Conservation (phyloP, 2,329 filamentous ascomycete genomes). For the Curvularia sp. region DNA sequence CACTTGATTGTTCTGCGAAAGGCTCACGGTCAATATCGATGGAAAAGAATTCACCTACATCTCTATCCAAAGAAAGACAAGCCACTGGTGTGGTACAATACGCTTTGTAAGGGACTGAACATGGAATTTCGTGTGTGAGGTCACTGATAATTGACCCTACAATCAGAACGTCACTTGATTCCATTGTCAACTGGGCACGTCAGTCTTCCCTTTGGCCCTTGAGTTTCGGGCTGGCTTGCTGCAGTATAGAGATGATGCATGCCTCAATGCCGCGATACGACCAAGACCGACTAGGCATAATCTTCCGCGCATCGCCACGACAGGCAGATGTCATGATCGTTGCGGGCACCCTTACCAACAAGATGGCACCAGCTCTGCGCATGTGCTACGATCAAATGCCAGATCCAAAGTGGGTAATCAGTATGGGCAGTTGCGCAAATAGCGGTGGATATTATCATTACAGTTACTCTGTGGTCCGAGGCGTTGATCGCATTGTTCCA, state of each 20-base stretch:
- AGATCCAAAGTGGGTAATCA: slow-evolving; percentile 84
- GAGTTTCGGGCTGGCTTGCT: slow-evolving; percentile 89
- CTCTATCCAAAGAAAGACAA: no score
- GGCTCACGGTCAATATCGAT: no score
- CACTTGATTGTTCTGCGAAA: no score
- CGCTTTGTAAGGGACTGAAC: no score
- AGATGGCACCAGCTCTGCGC: slow-evolving; percentile 89
- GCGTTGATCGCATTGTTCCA: slow-evolving; percentile 78
- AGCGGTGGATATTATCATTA: slow-evolving; percentile 88
- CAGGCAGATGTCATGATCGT: slow-evolving; percentile 97
- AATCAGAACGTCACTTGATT: not conserved
- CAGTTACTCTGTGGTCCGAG: slow-evolving; percentile 78
- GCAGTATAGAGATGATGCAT: slow-evolving; percentile 94
- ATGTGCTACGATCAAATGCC: slow-evolving; percentile 97
- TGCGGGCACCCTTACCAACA: slow-evolving; percentile 90
- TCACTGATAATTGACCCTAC: no score
- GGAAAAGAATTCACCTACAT: no score
- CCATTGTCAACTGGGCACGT: slow-evolving; percentile 74
- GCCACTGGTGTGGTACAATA: no score
- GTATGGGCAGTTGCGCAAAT: slow-evolving; percentile 85
- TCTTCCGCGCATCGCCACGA: slow-evolving; percentile 86
- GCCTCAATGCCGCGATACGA: slow-evolving; percentile 90
- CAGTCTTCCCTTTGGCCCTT: slow-evolving; percentile 89
- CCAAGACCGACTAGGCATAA: slow-evolving; percentile 87
- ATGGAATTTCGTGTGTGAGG: no score